Base-by-base conservation (phyloP, 768 basidiomycete species). In the Lactarius vividus region DNA sequence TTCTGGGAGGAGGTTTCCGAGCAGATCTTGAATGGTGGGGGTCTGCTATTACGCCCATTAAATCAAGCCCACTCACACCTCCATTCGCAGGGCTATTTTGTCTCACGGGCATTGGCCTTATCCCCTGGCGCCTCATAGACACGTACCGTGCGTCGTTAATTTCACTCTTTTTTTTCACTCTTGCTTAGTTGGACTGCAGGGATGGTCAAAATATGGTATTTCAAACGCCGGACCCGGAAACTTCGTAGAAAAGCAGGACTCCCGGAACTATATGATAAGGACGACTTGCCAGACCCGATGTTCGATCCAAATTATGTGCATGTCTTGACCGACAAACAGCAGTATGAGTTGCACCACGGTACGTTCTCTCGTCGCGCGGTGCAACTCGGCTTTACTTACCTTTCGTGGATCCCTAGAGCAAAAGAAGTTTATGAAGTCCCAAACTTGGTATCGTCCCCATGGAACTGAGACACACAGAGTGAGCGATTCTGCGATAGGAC, bases 381-480 rank as follows among this genome's bases (percentile, higher is more conserved):
- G 42, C 52, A 15, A 11, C 66, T 42, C 31, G 35, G 53, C 65
- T 44, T 67, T 44, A 33, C 40, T 64, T 29, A 44, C 33, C 31
- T 59, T 62, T 65, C 31, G 46, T 63, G 35, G 18, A 37, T 60
- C n/a, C 18, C 40, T 54, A 89, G 88, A 88, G 67, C 89, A 91
- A 79, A 76, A 80, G 57, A 84, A 87, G 74, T 89, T 91, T 66
- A 82, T 83, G 70, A 79, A 85, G 67, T 83, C 83, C 49, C 86
- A 92, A 76, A 92, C 91, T 1, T 95, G 92, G 92, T 95, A 94
- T 76, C 79, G 89, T 59, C 85, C 92, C 8, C 92, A 95, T 74
- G 90, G 89, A 23, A 92, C 91, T 15, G 87, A 86, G 65, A 92
- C 92, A 0, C 92, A 90, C 71, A 76, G 88, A 65, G 88, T 87